Percentiles rank a stretch among this genome's conserved stretches.
Evolutionary conservation across 257 asterid genomes (phyloP).

Genomic region (Ilex asprella): DNA sequence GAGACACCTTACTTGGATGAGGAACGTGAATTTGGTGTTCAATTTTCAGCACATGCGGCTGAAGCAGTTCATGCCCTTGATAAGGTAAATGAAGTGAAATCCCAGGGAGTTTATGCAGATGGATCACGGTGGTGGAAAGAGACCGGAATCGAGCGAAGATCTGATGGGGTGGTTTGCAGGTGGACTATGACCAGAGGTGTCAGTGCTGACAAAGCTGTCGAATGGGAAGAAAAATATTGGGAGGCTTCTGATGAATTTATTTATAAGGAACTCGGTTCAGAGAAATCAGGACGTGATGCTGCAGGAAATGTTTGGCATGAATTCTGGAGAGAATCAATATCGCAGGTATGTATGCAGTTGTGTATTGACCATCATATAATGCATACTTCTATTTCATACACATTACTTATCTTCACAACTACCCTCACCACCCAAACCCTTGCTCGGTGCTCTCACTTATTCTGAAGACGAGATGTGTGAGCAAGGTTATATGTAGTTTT

Average conservation of each 20-base stretch:
- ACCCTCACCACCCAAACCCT: too few species aligned
- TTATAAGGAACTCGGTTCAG: conserved; percentile 95
- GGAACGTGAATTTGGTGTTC: conserved; percentile 54
- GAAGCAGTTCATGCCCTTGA: conserved; percentile 74
- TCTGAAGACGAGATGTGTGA: too few species aligned
- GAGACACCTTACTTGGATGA: conserved; percentile 52
- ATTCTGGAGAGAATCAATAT: conserved; percentile 85
- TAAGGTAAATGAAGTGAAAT: conserved; percentile 24
- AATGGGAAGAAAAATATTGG: conserved; percentile 97
- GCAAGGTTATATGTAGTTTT: too few species aligned
- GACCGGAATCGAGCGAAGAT: conserved; percentile 68
- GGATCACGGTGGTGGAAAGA: conserved; percentile 98
- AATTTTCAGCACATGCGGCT: conserved; percentile 66
- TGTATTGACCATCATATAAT: background rate
- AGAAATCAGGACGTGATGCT: conserved; percentile 96
- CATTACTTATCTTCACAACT: too few species aligned
- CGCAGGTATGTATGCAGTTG: conserved; percentile 44
- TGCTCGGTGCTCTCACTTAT: too few species aligned
- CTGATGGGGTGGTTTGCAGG: conserved; percentile 81
- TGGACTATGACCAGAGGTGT: conserved; percentile 84
- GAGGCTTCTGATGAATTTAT: conserved; percentile 94
- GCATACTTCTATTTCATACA: too few species aligned
- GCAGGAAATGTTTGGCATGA: conserved; percentile 90
- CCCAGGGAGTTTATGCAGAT: conserved; percentile 46
- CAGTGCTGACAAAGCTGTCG: conserved; percentile 61